These are phyloP conservation scores for Zygosaccharomyces siamensis DNA, from an alignment of 805 yeast species.

Conservation along the genomic window DNA sequence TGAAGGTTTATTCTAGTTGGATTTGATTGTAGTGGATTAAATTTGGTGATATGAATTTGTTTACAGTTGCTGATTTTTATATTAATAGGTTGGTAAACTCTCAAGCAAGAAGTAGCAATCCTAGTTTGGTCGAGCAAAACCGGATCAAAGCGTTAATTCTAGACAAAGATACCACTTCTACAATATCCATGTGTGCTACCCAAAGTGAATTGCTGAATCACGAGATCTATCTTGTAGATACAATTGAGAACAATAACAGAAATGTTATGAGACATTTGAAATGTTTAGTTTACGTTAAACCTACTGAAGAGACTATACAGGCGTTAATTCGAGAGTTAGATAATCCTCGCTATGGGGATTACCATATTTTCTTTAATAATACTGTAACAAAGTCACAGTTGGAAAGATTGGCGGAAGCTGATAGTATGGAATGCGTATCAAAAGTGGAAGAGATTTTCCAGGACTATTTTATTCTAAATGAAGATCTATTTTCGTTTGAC, in stretches of 20 bases:
- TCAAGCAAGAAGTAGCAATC: constrained; percentile 10
- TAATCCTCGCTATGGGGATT: constrained; percentile 73
- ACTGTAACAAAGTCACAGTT: constrained; percentile 67
- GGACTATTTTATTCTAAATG: constrained; percentile 73
- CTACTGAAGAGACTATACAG: constrained; percentile 59
- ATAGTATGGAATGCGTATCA: constrained; percentile 73
- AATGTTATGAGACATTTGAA: constrained; percentile 74
- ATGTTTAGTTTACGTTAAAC: constrained; percentile 76
- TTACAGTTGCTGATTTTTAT: constrained; percentile 43
- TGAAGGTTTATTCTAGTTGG: background rate
- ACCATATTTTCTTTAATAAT: constrained; percentile 76
- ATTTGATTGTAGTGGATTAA: background rate
- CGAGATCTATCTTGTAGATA: constrained; percentile 80
- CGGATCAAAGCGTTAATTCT: constrained; percentile 69
- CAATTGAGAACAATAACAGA: constrained; percentile 53
- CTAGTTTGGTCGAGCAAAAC: constrained; percentile 26
- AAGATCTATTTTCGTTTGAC: constrained; percentile 55
- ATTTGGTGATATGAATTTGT: constrained; percentile 40
- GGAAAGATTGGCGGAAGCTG: constrained; percentile 86
- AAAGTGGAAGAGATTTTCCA: constrained; percentile 79
- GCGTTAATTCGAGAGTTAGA: constrained; percentile 60
- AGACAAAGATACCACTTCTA: constrained; percentile 74
- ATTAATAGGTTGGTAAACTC: constrained; percentile 38
- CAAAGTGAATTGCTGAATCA: constrained; percentile 78
- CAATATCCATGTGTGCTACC: constrained; percentile 83